Evolutionary conservation across 306 rosid species (phyloP).

Genomic region (Begonia peltatifolia): DNA sequence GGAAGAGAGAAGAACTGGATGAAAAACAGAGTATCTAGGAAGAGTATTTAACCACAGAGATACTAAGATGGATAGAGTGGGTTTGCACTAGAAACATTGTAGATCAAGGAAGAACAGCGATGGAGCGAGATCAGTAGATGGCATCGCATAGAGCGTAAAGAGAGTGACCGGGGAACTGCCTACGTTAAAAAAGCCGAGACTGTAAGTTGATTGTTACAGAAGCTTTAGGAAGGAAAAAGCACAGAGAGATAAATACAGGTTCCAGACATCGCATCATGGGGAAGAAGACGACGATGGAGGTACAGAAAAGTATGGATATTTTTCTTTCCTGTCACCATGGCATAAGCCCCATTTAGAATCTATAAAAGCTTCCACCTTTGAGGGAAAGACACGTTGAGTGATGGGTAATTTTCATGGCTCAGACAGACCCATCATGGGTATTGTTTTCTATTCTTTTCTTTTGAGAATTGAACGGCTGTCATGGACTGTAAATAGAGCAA

Average conservation of each 20-base stretch:
- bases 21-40: no score
- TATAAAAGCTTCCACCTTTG: background rate
- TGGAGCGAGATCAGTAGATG: no score
- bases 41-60: no score
- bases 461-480: no score
- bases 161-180: background rate
- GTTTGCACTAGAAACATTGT: no score
- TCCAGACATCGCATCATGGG: background rate
- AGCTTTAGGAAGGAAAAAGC: background rate
- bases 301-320: background rate
- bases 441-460: background rate
- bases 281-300: background rate
- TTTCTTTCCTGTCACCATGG: background rate
- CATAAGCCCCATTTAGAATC: background rate
- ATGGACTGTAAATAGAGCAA: no score
- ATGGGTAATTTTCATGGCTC: no score
- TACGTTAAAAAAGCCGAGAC: background rate
- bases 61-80: no score
- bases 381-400: background rate
- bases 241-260: slow-evolving; percentile 3
- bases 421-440: slow-evolving; percentile 4
- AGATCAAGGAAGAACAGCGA: no score
- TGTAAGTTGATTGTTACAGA: background rate
- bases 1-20: background rate
- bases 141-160: no score